A percentile compares a stretch with the other conserved stretches of the same genome.
Evolutionary conservation across 2,329 filamentous ascomycete species (phyloP).

Genomic region (Fusarium acutatum): DNA sequence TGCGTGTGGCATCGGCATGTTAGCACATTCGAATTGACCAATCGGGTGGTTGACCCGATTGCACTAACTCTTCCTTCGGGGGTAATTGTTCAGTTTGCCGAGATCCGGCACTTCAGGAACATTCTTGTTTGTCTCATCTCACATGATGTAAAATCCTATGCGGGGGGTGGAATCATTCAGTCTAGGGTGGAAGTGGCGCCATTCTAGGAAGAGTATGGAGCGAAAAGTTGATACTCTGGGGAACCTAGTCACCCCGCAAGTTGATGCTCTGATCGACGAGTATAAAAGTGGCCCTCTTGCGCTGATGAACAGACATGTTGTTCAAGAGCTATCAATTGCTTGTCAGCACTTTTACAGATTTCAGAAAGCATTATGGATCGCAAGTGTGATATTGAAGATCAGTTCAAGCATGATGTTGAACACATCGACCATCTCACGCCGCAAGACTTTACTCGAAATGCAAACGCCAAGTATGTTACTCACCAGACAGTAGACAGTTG

Average conservation of each 20-base stretch:
- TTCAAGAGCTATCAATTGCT: background rate
- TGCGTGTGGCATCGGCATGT: background rate
- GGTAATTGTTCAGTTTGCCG: background rate
- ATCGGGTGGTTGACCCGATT: background rate
- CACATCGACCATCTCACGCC: constrained; percentile 23
- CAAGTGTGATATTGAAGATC: constrained; percentile 33
- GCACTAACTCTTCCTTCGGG: background rate
- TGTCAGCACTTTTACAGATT: background rate
- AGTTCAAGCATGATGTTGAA: constrained; percentile 23
- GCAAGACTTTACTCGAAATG: constrained; percentile 42
- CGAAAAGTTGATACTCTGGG: background rate
- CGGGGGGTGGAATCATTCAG: background rate
- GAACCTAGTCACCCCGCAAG: constrained; percentile 6
- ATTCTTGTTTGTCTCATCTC: background rate
- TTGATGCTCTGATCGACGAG: background rate
- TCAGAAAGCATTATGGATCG: background rate
- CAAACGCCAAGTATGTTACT: constrained; percentile 43
- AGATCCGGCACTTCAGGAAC: background rate
- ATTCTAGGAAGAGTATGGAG: background rate
- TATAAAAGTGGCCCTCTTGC: constrained; percentile 7
- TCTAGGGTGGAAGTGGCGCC: background rate
- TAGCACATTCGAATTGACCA: background rate
- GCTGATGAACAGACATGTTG: background rate
- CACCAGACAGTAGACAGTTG: too few relatives aligned
- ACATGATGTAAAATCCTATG: background rate